Percentiles rank a stretch among this genome's conserved stretches.
phyloP scores from a whole-genome alignment of 129 eudicot genomes.

The Saposhnikovia divaricata region DNA sequence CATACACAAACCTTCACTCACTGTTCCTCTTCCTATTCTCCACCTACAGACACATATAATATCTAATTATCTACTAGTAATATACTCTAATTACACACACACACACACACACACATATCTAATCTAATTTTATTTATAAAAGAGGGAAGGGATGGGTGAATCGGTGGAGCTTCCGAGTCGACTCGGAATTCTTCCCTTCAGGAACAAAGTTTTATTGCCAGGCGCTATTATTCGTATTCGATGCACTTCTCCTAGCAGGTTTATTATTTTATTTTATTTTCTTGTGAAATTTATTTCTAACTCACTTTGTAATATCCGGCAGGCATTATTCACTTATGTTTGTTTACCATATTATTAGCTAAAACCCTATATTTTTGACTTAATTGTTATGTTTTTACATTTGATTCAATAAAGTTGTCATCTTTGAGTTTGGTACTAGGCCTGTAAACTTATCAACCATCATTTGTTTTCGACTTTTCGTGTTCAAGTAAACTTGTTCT shows the following conservation, averaged over 20 bases:
- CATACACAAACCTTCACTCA: not conserved
- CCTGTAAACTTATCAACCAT: no score
- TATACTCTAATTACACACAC: not conserved
- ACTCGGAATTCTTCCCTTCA: constrained; percentile 85
- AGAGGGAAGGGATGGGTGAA: constrained; percentile 58
- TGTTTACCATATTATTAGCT: no score
- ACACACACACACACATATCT: not conserved
- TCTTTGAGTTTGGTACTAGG: no score
- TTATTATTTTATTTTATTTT: not conserved
- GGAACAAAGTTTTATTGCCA: constrained; percentile 88
- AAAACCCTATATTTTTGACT: no score
- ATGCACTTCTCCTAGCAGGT: constrained; percentile 98
- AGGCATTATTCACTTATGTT: no score
- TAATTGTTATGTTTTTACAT: no score
- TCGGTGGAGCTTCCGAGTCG: constrained; percentile 83
- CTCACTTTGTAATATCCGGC: no score
- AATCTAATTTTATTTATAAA: no score
- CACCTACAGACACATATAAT: not conserved
- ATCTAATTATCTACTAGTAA: not conserved
- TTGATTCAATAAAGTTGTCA: no score
- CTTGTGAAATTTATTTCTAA: not conserved
- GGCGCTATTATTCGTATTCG: constrained; percentile 94
- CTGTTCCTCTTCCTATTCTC: not conserved
- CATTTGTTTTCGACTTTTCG: no score
- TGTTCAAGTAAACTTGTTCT: no score